Base-by-base conservation (phyloP, 768 basidiomycete genomes). In the Calvatia gigantea region DNA sequence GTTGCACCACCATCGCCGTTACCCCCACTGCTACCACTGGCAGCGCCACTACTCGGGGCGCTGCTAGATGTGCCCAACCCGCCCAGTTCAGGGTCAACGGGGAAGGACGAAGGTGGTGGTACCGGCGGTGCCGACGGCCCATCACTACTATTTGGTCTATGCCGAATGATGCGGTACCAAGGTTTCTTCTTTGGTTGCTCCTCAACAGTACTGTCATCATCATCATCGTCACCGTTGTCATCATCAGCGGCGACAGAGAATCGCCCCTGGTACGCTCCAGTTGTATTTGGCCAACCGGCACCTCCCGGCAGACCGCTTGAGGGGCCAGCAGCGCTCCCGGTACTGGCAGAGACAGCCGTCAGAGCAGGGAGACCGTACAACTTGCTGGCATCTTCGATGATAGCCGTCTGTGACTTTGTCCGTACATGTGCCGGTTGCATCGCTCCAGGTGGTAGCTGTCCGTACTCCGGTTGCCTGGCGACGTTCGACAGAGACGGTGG, bases 371-470 rank as follows among this genome's bases (percentile, higher is more conserved):
- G 47, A 27, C 15, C 47, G 41, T 56, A 58, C 63, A 65, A 62
- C 58, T 68, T 67, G 45, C 70, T 70, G 4, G 76, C 79, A 59
- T 86, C 76, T 56, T 93, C 89, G n/a, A 94, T 83, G 56, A 94
- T 82, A 2, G 91, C 91, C 2, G 86, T 87, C 66, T 94, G 91
- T 29, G 90, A 92, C 72, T 85, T 84, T 17, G 85, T 90, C 43
- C 91, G 83, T 31, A 80, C 73, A 65, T 89, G 88, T 15, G 76
- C 70, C 9, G 87, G 84, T 38, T 80, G 74, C 79, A 84, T 82
- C 4, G 86, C 86, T 11, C 89, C 87, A 3, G 80, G 76, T 0
- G 87, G 85, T 27, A 78, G 64, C 2, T 60, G 63, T 21, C 59
- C 64, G 32, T 64, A 57, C 28, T 66, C 69, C 45, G 73, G 69